A percentile compares a stretch with the other conserved stretches of the same genome.
Conservation (phyloP, 148 eudicot species). For the Oxyria digyna region DNA sequence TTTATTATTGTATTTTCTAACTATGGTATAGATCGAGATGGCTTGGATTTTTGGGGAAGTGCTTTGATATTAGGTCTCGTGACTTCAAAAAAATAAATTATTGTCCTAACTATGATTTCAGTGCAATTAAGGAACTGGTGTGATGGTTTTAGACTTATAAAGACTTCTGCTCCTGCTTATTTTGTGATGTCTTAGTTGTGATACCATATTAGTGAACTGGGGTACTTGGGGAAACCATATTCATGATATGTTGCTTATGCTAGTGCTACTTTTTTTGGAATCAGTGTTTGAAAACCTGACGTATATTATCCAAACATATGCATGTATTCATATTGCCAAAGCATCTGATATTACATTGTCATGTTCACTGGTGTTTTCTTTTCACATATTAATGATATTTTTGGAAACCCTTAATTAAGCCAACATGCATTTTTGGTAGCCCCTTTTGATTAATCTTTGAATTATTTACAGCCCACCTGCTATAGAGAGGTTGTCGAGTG, state of each 20-base stretch:
- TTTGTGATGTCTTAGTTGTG: background rate
- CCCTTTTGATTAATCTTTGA: background rate
- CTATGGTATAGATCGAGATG: background rate
- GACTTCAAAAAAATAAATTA: background rate
- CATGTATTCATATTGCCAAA: background rate
- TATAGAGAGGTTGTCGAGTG: constrained; percentile 79
- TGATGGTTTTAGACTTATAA: too few species aligned
- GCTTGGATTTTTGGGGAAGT: background rate
- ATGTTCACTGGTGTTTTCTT: too few species aligned
- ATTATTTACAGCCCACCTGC: constrained; percentile 71
- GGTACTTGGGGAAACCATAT: background rate
- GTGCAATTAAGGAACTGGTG: background rate
- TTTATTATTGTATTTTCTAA: too few species aligned
- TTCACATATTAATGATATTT: too few species aligned
- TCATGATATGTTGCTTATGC: background rate
- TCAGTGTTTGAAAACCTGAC: background rate
- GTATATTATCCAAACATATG: background rate
- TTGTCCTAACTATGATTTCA: background rate
- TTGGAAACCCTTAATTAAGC: too few species aligned
- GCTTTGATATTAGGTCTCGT: background rate
- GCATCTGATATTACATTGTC: background rate
- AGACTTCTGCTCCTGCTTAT: too few species aligned
- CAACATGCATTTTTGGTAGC: too few species aligned
- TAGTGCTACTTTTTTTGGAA: background rate
- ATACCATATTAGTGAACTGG: background rate